A percentile compares a stretch with the other conserved stretches of the same genome.
Conservation (phyloP, 2,329 filamentous ascomycete species). For the Cordyceps pruinosa region DNA sequence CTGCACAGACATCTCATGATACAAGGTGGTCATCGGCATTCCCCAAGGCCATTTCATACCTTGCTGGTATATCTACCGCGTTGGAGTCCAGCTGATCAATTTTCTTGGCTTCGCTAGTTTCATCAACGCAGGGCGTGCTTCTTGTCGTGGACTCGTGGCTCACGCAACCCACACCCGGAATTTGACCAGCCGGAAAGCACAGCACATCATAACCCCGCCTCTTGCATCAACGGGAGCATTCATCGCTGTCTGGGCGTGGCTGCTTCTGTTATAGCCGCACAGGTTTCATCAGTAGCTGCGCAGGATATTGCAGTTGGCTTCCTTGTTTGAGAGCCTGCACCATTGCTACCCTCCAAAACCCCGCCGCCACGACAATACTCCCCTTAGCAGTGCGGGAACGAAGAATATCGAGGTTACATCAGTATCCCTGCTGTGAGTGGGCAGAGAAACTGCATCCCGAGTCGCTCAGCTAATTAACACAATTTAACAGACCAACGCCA, state of each 20-base stretch:
- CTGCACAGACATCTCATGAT: background rate
- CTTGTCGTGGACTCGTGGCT: background rate
- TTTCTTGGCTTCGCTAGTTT: background rate
- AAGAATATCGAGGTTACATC: background rate
- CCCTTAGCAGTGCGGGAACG: background rate
- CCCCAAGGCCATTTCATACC: background rate
- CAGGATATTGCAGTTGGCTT: background rate
- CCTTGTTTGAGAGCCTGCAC: background rate
- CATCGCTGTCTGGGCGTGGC: background rate
- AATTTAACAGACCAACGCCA: background rate
- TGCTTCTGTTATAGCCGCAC: background rate
- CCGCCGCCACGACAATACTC: background rate
- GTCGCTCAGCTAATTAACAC: background rate
- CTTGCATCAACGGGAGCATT: conserved; percentile 8
- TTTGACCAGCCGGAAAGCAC: background rate
- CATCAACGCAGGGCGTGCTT: background rate
- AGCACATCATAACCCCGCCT: conserved; percentile 10
- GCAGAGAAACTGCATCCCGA: background rate
- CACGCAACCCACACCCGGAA: conserved; percentile 4
- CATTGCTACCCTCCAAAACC: background rate
- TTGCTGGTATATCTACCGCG: background rate
- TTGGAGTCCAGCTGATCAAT: background rate
- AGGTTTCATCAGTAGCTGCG: background rate
- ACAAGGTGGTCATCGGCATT: background rate
- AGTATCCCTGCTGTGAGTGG: background rate